Percentiles rank a stretch among this genome's conserved stretches.
Evolutionary conservation across 2,329 filamentous ascomycete species (phyloP).

Genomic region (Neoarthrinium moseri): DNA sequence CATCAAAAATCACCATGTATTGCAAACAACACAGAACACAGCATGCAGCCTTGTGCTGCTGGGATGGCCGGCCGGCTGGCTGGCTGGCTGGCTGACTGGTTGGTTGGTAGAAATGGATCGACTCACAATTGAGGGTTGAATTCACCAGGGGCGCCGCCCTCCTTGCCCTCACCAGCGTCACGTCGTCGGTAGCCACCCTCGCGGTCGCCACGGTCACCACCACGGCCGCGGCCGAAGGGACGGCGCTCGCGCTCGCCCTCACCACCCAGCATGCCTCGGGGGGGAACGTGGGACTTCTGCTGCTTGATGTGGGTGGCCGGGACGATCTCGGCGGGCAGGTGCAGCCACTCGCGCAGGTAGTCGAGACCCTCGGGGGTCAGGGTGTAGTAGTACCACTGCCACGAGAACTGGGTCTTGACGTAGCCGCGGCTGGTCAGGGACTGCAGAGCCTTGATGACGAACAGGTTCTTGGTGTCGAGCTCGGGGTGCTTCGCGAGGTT

Average conservation of each 20-base stretch:
- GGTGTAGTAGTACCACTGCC: slow-evolving; percentile 99
- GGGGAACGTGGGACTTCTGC: slow-evolving; percentile 96
- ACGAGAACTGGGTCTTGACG: slow-evolving; percentile 99
- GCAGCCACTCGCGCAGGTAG: slow-evolving; percentile 99
- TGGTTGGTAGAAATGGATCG: slow-evolving; percentile 14
- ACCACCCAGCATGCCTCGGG: slow-evolving; percentile 94
- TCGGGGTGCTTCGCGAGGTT: slow-evolving; percentile 97
- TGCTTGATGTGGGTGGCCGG: slow-evolving; percentile 99
- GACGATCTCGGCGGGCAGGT: slow-evolving; percentile 98
- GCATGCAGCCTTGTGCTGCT: not conserved
- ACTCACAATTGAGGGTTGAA: slow-evolving; percentile 88
- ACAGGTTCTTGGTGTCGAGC: slow-evolving; percentile 99
- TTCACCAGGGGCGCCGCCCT: slow-evolving; percentile 87
- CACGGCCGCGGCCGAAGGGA: slow-evolving; percentile 77
- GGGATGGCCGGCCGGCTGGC: not conserved
- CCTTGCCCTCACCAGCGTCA: slow-evolving; percentile 83
- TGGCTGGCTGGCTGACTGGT: too few species aligned
- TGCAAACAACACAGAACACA: too few species aligned
- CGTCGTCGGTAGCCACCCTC: slow-evolving; percentile 92
- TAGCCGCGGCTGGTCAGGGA: slow-evolving; percentile 97
- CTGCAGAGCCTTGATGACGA: slow-evolving; percentile 98
- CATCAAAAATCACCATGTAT: too few species aligned
- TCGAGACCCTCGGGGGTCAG: slow-evolving; percentile 99
- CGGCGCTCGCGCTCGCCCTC: slow-evolving; percentile 79
- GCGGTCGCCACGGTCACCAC: slow-evolving; percentile 61